Evolutionary conservation across 139 green algal genomes (phyloP), one percentile per base, ranked within the genome.

Genomic region (Micractinium sp.): DNA sequence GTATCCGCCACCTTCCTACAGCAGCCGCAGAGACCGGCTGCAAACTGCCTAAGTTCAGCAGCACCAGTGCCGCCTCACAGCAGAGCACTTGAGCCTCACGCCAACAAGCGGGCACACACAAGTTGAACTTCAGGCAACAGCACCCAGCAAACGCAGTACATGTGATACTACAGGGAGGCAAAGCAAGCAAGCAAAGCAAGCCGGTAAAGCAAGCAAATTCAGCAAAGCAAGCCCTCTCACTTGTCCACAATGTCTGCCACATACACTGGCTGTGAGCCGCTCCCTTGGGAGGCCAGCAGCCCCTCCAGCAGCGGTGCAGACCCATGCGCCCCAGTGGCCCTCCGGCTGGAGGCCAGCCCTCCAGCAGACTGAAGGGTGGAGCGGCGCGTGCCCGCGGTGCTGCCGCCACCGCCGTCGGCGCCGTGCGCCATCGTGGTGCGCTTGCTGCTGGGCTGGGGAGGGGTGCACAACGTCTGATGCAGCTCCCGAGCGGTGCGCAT

Each of bases 401-500:
- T 61, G 36, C 66, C 41, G 18, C 16, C n/a, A n/a, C n/a, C 60
- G 38, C 38, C 39, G 14, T n/a, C 83, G 31, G 61, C 39, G 25
- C 16, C 38, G 31, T 87, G 67, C 1, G 33, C 39, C 83, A 87
- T 87, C 36, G 83, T 87, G 27, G 38, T 33, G 15, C 83, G 83
- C 83, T 87, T 87, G 83, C 83, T 81, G 66, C 66, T 87, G 67
- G 83, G 83, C 38, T 67, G 83, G 77, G 56, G 74, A 1, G 53
- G 60, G 39, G 41, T 29, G 25, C 29, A 25, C 53, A 96, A 69
- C 38, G 82, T 71, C 27, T 88, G 81, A 33, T 95, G 92, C 86
- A 96, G 84, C 19, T 80, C 69, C 0, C 94, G 81, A 0, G 90
- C 78, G 12, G 85, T 79, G 7, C 53, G 63, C 61, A 96, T 81